Evolutionary conservation across 2,329 filamentous ascomycete species (phyloP).

Genomic region (Triangularia verruculosa): DNA sequence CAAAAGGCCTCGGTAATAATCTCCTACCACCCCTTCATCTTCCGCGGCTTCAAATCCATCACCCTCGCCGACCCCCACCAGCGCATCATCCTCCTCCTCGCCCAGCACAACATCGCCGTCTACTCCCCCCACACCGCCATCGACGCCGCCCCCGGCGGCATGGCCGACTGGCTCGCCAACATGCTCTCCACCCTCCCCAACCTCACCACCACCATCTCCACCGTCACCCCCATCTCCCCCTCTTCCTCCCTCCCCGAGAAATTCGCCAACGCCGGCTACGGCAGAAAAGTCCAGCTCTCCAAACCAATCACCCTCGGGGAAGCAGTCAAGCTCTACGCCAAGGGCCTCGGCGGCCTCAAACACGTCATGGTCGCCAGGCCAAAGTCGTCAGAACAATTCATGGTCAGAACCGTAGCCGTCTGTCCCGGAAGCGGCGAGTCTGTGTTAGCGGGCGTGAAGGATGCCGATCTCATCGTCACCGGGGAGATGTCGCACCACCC

Average conservation of each 20-base stretch:
- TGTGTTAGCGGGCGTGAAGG: conserved; percentile 61
- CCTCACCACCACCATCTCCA: conserved; percentile 37
- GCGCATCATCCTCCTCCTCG: conserved; percentile 74
- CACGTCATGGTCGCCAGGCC: conserved; percentile 39
- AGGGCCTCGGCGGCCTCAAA: conserved; percentile 63
- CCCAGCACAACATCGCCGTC: conserved; percentile 84
- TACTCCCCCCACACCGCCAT: conserved; percentile 92
- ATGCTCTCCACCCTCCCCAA: conserved; percentile 61
- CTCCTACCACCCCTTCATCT: conserved; percentile 96
- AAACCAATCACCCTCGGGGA: conserved; percentile 39
- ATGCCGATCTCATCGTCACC: conserved; percentile 81
- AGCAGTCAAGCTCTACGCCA: conserved; percentile 56
- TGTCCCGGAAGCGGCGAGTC: conserved; percentile 86
- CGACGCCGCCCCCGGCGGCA: conserved; percentile 77
- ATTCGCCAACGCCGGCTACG: conserved; percentile 52
- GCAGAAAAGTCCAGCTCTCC: conserved; percentile 46
- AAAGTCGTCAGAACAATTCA: conserved; percentile 25
- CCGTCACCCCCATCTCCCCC: conserved; percentile 45
- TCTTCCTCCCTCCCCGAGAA: conserved; percentile 39
- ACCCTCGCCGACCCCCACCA: conserved; percentile 85
- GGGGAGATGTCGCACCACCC: conserved; percentile 94
- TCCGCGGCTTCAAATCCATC: conserved; percentile 84
- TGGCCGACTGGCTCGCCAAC: conserved; percentile 93
- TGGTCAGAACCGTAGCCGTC: conserved; percentile 66
- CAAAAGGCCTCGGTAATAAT: conserved; percentile 76